phyloP scores from a whole-genome alignment of 768 basidiomycete genomes.

The Lactarius quietus region DNA sequence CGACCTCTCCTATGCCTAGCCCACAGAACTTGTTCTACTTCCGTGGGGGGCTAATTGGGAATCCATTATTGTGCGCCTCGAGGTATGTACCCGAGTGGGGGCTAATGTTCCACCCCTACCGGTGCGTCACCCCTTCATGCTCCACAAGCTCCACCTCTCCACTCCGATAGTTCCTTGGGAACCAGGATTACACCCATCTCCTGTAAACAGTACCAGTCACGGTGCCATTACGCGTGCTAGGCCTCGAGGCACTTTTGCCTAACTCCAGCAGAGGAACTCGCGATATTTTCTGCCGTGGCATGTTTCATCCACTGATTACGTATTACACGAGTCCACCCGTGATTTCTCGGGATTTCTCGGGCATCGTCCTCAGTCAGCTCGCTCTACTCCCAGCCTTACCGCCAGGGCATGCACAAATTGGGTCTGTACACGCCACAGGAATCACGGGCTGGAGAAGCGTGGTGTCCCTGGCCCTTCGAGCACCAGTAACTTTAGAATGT shows the following conservation, averaged over 20 bases:
- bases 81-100: too few relatives aligned
- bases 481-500: background rate
- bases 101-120: background rate
- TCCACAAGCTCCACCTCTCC: background rate
- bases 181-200: background rate
- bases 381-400: background rate
- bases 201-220: background rate
- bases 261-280: background rate
- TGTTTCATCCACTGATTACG: background rate
- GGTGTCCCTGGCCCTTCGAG: background rate
- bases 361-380: too few relatives aligned
- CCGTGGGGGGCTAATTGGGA: too few relatives aligned
- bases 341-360: slow-evolving; percentile 5
- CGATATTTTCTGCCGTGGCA: background rate
- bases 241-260: background rate
- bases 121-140: background rate
- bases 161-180: background rate
- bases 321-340: background rate
- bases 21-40: too few relatives aligned
- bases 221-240: background rate
- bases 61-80: too few relatives aligned
- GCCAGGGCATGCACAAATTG: background rate
- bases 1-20: too few relatives aligned
- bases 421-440: background rate
- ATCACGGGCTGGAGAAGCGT: background rate